Percentiles rank a stretch among this genome's conserved stretches.
Evolutionary conservation across 371 early-diverging fungal species (phyloP).

Genomic region (Blastocladiella emersonii): DNA sequence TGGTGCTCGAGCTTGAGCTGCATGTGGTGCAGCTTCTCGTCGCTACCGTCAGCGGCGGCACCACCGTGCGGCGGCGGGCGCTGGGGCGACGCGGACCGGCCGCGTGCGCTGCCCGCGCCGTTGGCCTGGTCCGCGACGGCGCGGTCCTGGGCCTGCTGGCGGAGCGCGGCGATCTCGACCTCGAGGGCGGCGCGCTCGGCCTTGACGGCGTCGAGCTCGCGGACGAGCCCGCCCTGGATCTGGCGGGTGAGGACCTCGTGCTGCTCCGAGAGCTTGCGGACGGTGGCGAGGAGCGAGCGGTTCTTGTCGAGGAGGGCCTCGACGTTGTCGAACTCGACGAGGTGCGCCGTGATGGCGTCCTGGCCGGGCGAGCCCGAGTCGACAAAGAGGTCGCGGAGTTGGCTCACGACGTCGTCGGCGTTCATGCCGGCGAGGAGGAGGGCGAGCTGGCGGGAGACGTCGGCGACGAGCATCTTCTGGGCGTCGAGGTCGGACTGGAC

Average conservation of each 20-base stretch:
- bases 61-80: too few species aligned
- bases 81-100: too few species aligned
- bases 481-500: background rate
- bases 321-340: conserved; percentile 1
- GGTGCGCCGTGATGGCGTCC: background rate
- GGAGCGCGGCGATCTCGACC: background rate
- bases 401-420: background rate
- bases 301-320: background rate
- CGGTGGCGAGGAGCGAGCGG: background rate
- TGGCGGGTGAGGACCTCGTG: background rate
- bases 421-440: conserved; percentile 2
- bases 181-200: background rate
- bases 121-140: too few species aligned
- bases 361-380: background rate
- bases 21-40: background rate
- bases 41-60: background rate
- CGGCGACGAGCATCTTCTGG: background rate
- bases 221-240: background rate
- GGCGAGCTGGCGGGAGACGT: background rate
- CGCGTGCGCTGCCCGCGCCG: too few species aligned
- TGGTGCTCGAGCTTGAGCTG: background rate
- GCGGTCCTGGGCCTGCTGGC: background rate
- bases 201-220: background rate
- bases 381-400: background rate
- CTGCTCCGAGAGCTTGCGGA: background rate